phyloP scores from a whole-genome alignment of 306 rosid species.

The Medicago lupulina region DNA sequence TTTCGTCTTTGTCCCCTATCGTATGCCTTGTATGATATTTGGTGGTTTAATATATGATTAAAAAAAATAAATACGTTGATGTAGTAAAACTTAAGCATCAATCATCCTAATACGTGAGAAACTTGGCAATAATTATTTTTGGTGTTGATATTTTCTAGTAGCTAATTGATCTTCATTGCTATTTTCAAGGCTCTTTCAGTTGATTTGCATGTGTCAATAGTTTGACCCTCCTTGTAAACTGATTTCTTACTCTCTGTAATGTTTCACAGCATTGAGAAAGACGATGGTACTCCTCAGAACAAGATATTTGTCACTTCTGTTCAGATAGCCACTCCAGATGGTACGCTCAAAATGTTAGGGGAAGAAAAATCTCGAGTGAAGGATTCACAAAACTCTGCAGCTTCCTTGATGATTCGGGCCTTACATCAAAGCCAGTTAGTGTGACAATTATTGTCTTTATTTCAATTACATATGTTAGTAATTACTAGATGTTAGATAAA shows the following conservation, averaged over 20 bases:
- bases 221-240: slow-evolving; percentile 9
- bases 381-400: neutral
- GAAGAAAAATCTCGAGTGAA: neutral
- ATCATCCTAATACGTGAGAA: neutral
- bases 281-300: slow-evolving; percentile 63
- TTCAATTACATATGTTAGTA: too few species aligned
- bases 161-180: slow-evolving; percentile 3
- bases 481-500: too few species aligned
- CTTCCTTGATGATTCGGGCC: slow-evolving; percentile 5
- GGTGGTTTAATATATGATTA: too few species aligned
- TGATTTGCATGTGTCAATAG: slow-evolving; percentile 13
- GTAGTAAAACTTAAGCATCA: neutral
- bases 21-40: too few species aligned
- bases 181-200: slow-evolving; percentile 1
- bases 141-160: neutral
- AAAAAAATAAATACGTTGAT: neutral
- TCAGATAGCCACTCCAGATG: neutral
- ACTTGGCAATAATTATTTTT: neutral
- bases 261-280: slow-evolving; percentile 58
- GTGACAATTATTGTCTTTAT: neutral
- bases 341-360: neutral
- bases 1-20: too few species aligned
- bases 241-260: slow-evolving; percentile 21
- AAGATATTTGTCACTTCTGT: neutral
- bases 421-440: neutral